Conservation (phyloP, 1,284 basidiomycete genomes). For the Irpex lacteus region DNA sequence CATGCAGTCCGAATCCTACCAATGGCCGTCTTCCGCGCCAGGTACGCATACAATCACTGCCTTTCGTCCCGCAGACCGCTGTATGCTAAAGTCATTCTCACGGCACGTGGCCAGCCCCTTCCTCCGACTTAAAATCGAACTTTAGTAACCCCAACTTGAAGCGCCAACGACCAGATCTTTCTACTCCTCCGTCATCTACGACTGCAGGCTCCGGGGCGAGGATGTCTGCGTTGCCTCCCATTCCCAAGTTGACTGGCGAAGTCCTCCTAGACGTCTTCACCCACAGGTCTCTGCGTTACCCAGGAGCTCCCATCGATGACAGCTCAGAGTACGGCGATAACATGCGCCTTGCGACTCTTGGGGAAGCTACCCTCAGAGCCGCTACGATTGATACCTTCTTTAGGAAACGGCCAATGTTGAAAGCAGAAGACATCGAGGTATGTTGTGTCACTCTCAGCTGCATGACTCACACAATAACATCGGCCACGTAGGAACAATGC, state of each 20-base stretch:
- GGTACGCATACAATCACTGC: constrained; percentile 13
- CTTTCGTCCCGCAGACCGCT: neutral
- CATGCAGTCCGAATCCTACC: constrained; percentile 23
- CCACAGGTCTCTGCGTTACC: constrained; percentile 57
- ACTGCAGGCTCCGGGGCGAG: neutral
- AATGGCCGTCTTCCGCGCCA: constrained; percentile 15
- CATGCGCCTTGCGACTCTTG: constrained; percentile 54
- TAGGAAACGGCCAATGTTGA: constrained; percentile 50
- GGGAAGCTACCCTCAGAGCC: constrained; percentile 47
- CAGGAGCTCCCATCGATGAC: constrained; percentile 35
- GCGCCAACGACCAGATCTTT: constrained; percentile 23
- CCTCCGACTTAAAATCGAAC: constrained; percentile 20
- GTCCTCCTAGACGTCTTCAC: constrained; percentile 64
- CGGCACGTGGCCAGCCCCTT: constrained; percentile 18
- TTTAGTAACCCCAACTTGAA: constrained; percentile 22
- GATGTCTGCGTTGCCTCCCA: constrained; percentile 26
- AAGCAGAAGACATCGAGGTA: constrained; percentile 48
- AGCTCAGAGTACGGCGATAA: constrained; percentile 51
- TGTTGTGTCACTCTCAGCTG: constrained; percentile 29
- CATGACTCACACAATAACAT: neutral
- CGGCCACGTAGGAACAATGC: constrained; percentile 26
- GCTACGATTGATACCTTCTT: constrained; percentile 52
- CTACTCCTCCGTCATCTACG: neutral
- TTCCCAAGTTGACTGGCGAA: constrained; percentile 46
- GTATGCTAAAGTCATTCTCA: constrained; percentile 17